A percentile compares a stretch with the other conserved stretches of the same genome.
phyloP scores from a whole-genome alignment of 2,329 filamentous ascomycete species.

The Talaromyces albobiverticillius region DNA sequence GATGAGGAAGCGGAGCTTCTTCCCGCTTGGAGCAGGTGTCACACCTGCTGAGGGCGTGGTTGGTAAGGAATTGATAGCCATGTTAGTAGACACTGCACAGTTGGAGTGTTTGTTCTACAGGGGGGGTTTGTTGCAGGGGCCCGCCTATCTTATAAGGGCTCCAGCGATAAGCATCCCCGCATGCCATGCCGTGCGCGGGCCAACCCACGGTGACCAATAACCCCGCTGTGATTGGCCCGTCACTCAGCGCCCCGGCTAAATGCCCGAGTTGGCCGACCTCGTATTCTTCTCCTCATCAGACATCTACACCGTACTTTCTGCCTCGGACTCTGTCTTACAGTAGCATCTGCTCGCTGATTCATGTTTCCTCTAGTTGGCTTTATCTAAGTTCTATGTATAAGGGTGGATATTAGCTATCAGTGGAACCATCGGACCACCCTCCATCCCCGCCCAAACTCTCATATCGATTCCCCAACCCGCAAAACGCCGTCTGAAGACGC shows the following conservation, averaged over 20 bases:
- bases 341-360: too few relatives aligned
- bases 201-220: too few relatives aligned
- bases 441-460: slow-evolving; percentile 24
- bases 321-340: too few relatives aligned
- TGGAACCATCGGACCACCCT: too few relatives aligned
- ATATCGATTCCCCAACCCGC: slow-evolving; percentile 41
- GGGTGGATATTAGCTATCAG: background rate
- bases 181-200: slow-evolving; percentile 7
- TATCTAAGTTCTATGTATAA: background rate
- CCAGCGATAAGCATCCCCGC: slow-evolving; percentile 10
- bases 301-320: background rate
- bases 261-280: too few relatives aligned
- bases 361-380: too few relatives aligned
- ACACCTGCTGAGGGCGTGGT: background rate
- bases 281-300: background rate
- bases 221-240: slow-evolving; percentile 4
- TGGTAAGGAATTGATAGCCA: slow-evolving; percentile 1
- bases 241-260: too few relatives aligned
- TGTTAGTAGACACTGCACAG: background rate
- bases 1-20: slow-evolving; percentile 64
- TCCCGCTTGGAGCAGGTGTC: background rate
- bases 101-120: background rate
- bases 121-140: background rate
- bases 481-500: slow-evolving; percentile 34
- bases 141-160: too few relatives aligned